Base-by-base conservation (phyloP, 306 rosid genomes). In the Glycine latifolia region DNA sequence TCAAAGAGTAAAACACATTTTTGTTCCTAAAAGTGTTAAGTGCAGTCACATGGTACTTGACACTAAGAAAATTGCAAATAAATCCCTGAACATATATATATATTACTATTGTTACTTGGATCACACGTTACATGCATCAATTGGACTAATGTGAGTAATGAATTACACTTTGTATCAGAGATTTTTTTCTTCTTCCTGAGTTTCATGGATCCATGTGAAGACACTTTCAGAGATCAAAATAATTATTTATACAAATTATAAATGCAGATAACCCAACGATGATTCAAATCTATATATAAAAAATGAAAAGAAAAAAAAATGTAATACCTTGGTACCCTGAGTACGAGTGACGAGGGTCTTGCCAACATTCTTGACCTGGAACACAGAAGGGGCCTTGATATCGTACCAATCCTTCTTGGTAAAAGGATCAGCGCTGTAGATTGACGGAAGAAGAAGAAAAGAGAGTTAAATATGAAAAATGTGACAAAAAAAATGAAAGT, bases 371-470 rank as follows among this genome's bases (percentile, higher is more conserved):
- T 88, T 88, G 15, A 79, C 82, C 66, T 69, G 82, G 87, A 95
- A 93, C 20, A 95, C 61, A 0, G 94, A 89, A 26, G 98, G 99
- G 2, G 97, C 97, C 73, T 95, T 95, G 81, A 95, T 88, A 55
- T 95, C 97, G 17, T 95, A 95, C 99, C 99, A 95, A 54, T 95
- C 99, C 85, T 95, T 95, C 96, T 95, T 95, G 9, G 98, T 66
- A 81, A 95, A 95, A 15, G 99, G 99, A 88, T 95, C 99, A 5
- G 89, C 84, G 31, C 99, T 95, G 87, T 15, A 37, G 66, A 63
- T 47, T 10, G 43, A 69, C 3, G 31, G 14, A 63, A 56, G 16
- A 17, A 17, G 69, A 76, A 3, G 41, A 37, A 37, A 37, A 37
- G 39, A 10, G 14, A 65, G 2, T 13, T 10, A 26, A 33, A 16